These are phyloP conservation scores for Ustilago cynodontis DNA, from an alignment of 1,284 basidiomycete genomes.

Conservation along the genomic window DNA sequence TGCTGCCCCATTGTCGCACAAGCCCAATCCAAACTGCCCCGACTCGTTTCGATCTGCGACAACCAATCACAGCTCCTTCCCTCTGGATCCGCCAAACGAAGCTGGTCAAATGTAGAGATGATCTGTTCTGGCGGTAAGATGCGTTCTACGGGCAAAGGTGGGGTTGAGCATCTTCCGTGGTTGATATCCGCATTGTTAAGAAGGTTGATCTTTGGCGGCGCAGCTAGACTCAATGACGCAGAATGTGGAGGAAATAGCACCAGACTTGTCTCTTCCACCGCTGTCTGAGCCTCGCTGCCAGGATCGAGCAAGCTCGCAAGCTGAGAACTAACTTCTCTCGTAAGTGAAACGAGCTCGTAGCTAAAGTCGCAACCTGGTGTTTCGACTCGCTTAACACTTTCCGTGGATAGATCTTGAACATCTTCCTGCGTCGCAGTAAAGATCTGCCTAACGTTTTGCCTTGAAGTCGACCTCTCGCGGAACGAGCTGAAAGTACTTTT, in stretches of 20 bases:
- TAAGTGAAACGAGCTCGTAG: slow-evolving; percentile 27
- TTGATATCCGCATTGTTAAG: not conserved
- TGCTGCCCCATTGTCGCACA: not conserved
- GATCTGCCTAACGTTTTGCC: not conserved
- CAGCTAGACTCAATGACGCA: too few relatives aligned
- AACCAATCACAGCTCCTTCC: slow-evolving; percentile 33
- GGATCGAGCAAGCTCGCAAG: not conserved
- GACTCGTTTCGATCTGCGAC: slow-evolving; percentile 23
- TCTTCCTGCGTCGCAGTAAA: slow-evolving; percentile 9
- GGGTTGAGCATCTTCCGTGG: not conserved
- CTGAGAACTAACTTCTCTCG: not conserved
- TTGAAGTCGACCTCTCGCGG: slow-evolving; percentile 8
- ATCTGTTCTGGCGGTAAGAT: slow-evolving; percentile 58
- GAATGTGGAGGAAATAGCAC: not conserved
- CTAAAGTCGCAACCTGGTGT: slow-evolving; percentile 25
- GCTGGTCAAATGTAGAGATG: slow-evolving; percentile 49
- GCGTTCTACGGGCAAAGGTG: slow-evolving; percentile 29
- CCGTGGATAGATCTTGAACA: not conserved
- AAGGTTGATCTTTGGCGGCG: not conserved
- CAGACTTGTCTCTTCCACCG: not conserved
- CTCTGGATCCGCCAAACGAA: slow-evolving; percentile 31
- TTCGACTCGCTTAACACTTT: not conserved
- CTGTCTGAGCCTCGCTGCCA: not conserved
- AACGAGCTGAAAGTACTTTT: slow-evolving; percentile 20
- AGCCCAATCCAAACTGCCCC: slow-evolving; percentile 25